These are phyloP conservation scores for Mucor irregularis DNA, from an alignment of 371 early-diverging fungal genomes.

Conservation along the genomic window DNA sequence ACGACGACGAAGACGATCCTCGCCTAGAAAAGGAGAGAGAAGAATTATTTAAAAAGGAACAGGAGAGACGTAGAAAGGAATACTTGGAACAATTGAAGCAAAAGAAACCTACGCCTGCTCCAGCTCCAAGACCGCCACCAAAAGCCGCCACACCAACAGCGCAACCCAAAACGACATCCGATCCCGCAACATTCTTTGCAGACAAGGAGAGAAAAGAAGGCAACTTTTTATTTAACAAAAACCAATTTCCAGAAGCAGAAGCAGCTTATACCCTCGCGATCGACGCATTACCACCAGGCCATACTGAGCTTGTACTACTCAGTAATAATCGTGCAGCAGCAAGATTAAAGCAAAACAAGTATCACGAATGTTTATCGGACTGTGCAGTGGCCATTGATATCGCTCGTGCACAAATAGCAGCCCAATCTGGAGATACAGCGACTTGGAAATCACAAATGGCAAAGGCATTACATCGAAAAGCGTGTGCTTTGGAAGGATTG, in stretches of 20 bases:
- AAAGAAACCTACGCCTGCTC: constrained; percentile 10
- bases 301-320: constrained; percentile 63
- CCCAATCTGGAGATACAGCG: constrained; percentile 37
- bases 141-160: no score
- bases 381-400: constrained; percentile 50
- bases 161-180: no score
- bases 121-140: no score
- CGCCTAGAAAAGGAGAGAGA: constrained; percentile 63
- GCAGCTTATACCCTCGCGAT: constrained; percentile 74
- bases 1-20: constrained; percentile 19
- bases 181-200: no score
- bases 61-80: constrained; percentile 15
- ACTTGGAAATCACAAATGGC: constrained; percentile 12
- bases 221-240: constrained; percentile 87
- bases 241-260: constrained; percentile 88
- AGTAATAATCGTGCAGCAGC: constrained; percentile 88
- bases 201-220: constrained; percentile 63
- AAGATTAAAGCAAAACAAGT: constrained; percentile 81
- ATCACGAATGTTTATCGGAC: constrained; percentile 69
- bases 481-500: constrained; percentile 76
- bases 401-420: constrained; percentile 36
- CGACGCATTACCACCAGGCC: constrained; percentile 54
- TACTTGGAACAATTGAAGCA: constrained; percentile 11
- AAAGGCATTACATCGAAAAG: constrained; percentile 52
- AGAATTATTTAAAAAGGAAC: constrained; percentile 51